These are phyloP conservation scores for Quillaja saponaria DNA, from an alignment of 306 rosid genomes.

Conservation along the genomic window DNA sequence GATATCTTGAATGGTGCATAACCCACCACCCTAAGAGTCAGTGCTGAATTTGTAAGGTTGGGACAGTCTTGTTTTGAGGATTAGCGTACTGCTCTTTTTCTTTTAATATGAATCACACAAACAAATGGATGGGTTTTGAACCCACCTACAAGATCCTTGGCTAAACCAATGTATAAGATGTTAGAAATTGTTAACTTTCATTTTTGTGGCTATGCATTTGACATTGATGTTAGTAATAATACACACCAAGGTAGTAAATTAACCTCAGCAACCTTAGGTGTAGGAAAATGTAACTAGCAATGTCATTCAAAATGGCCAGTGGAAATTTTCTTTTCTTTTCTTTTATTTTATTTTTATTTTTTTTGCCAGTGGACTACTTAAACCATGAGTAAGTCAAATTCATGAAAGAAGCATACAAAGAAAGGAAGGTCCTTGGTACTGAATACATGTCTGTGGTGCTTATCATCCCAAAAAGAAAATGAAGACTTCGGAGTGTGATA, in stretches of 20 bases:
- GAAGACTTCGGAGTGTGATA: constrained; percentile 87
- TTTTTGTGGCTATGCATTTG: too few species aligned
- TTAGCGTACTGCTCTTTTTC: not conserved
- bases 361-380: constrained; percentile 4
- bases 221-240: too few species aligned
- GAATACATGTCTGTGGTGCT: constrained; percentile 62
- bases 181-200: too few species aligned
- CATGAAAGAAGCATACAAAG: constrained; percentile 60
- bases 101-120: not conserved
- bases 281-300: not conserved
- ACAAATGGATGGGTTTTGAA: too few species aligned
- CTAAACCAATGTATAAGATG: too few species aligned
- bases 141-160: too few species aligned
- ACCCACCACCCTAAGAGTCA: too few species aligned
- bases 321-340: too few species aligned
- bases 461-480: constrained; percentile 76
- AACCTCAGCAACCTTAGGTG: not conserved
- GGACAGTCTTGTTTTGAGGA: not conserved
- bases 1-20: not conserved
- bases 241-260: too few species aligned
- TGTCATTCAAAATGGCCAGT: constrained; percentile 12
- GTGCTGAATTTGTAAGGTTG: constrained; percentile 19
- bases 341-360: too few species aligned
- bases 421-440: constrained; percentile 83
- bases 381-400: constrained; percentile 35